Conservation (phyloP, 176 grass and related monocot species). For the Pontederia crassipes region DNA sequence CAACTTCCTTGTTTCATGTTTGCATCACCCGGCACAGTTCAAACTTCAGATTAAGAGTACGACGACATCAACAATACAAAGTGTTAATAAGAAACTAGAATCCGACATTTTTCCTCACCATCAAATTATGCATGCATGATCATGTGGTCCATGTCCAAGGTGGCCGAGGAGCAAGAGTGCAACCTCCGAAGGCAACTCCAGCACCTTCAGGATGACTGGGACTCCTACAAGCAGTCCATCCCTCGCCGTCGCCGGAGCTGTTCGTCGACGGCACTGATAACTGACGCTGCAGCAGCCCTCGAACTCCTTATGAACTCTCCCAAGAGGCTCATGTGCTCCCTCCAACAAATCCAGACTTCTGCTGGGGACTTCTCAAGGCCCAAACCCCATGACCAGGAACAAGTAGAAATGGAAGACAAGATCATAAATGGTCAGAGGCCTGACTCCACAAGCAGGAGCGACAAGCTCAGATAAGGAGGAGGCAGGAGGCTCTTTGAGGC, state of each 20-base stretch:
- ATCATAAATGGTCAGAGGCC: background rate
- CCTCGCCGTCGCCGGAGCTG: background rate
- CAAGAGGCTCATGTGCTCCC: constrained; percentile 17
- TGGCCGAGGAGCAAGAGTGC: background rate
- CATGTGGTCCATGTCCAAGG: background rate
- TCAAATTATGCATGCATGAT: too few relatives aligned
- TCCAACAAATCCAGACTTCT: background rate
- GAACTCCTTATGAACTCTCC: constrained; percentile 4
- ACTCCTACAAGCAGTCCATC: constrained; percentile 11
- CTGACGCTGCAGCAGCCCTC: background rate
- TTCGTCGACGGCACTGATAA: background rate
- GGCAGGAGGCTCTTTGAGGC: constrained; percentile 5
- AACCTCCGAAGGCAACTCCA: background rate
- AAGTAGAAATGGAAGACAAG: background rate
- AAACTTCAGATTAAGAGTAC: too few relatives aligned
- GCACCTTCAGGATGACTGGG: constrained; percentile 12
- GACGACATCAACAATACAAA: too few relatives aligned
- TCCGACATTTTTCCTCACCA: too few relatives aligned
- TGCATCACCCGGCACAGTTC: too few relatives aligned
- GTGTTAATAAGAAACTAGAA: too few relatives aligned
- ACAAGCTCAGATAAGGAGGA: background rate
- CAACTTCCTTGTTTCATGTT: too few relatives aligned
- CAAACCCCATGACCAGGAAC: too few relatives aligned
- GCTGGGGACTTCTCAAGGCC: background rate
- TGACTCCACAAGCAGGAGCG: background rate